Evolutionary conservation across 495 filamentous ascomycete genomes (phyloP).

Genomic region (Bombardia bombarda): DNA sequence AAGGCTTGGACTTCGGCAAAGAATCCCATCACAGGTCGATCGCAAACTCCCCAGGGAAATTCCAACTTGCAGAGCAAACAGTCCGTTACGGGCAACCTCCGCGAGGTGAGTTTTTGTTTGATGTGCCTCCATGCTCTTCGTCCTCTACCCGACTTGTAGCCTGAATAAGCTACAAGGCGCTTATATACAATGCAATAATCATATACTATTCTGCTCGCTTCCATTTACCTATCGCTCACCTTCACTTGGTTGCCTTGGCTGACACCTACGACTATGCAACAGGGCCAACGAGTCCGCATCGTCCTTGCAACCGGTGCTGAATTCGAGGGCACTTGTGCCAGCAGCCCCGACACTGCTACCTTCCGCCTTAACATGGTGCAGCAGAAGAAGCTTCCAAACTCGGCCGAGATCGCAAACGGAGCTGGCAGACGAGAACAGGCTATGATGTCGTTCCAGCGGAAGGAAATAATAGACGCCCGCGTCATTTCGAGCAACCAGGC

Average conservation of each 20-base stretch:
- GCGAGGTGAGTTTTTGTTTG: conserved; percentile 29
- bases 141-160: background rate
- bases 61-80: conserved; percentile 21
- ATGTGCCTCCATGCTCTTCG: background rate
- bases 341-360: conserved; percentile 51
- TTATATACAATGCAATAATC: background rate
- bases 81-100: conserved; percentile 21
- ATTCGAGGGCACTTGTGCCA: conserved; percentile 56
- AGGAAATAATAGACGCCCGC: conserved; percentile 63
- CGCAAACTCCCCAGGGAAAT: conserved; percentile 16
- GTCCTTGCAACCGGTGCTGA: conserved; percentile 63
- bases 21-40: conserved; percentile 30
- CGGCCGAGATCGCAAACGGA: conserved; percentile 36
- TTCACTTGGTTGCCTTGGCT: no score
- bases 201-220: no score
- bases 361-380: conserved; percentile 81
- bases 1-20: conserved; percentile 31
- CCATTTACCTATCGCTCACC: no score
- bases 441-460: conserved; percentile 72
- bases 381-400: conserved; percentile 42
- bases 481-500: conserved; percentile 41
- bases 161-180: background rate
- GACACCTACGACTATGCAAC: no score
- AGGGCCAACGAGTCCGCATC: conserved; percentile 64
- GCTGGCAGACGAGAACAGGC: conserved; percentile 34